phyloP scores from a whole-genome alignment of 2,329 filamentous ascomycete genomes.

The Aspergillus fumigatus region DNA sequence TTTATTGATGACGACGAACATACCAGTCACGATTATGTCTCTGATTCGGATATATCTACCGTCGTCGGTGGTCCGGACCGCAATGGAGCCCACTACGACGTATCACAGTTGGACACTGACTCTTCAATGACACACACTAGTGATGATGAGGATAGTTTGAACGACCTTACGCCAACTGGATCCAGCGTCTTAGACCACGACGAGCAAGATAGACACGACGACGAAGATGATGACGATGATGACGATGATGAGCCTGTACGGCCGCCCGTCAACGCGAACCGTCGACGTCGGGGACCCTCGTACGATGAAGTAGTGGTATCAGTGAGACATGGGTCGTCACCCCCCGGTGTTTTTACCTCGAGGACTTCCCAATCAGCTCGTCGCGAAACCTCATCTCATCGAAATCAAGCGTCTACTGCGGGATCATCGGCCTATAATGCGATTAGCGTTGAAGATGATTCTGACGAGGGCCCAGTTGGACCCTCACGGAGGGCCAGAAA shows the following conservation, averaged over 20 bases:
- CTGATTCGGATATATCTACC: slow-evolving; percentile 30
- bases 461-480: slow-evolving; percentile 25
- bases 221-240: slow-evolving; percentile 17
- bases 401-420: background rate
- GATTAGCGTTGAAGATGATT: slow-evolving; percentile 26
- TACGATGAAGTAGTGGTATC: slow-evolving; percentile 1
- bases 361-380: background rate
- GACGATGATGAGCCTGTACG: slow-evolving; percentile 20
- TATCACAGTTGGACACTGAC: slow-evolving; percentile 15
- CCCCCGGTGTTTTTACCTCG: slow-evolving; percentile 1
- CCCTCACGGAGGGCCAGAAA: slow-evolving; percentile 19
- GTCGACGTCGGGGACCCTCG: slow-evolving; percentile 10
- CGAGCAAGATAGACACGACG: slow-evolving; percentile 9
- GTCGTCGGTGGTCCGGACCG: slow-evolving; percentile 24
- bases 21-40: slow-evolving; percentile 13
- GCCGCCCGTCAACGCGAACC: slow-evolving; percentile 11
- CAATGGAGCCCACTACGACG: slow-evolving; percentile 10
- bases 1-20: slow-evolving; percentile 32
- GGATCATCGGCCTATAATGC: slow-evolving; percentile 21
- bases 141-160: slow-evolving; percentile 8
- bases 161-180: background rate
- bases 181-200: slow-evolving; percentile 4
- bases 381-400: background rate
- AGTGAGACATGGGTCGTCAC: background rate
- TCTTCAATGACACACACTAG: slow-evolving; percentile 12